Evolutionary conservation across 1,284 basidiomycete genomes (phyloP).

Genomic region (Marasmius sp.): DNA sequence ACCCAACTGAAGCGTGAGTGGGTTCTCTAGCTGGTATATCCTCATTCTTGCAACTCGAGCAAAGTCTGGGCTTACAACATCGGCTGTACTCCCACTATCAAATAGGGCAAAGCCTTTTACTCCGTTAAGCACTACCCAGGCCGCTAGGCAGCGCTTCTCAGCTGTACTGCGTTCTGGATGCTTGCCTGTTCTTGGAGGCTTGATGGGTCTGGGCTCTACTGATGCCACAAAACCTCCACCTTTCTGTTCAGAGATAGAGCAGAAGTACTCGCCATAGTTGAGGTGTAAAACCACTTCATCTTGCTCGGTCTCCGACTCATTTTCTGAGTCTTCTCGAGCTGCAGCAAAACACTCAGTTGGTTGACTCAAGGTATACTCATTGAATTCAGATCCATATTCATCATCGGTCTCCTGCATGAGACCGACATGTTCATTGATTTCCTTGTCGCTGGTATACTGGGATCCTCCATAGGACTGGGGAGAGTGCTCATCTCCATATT

Average conservation of each 20-base stretch:
- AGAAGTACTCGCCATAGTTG: not conserved
- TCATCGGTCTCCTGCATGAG: not conserved
- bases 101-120: not conserved
- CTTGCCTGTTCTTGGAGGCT: not conserved
- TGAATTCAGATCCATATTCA: not conserved
- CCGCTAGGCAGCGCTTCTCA: not conserved
- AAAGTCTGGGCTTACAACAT: not conserved
- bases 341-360: not conserved
- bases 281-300: not conserved
- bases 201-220: not conserved
- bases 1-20: constrained; percentile 21
- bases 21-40: constrained; percentile 18
- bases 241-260: not conserved
- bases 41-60: not conserved
- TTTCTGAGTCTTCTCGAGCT: not conserved
- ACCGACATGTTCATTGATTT: not conserved
- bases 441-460: not conserved
- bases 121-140: not conserved
- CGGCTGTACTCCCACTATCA: not conserved
- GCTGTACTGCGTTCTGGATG: not conserved
- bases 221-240: not conserved
- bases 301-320: not conserved
- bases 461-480: not conserved
- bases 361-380: not conserved
- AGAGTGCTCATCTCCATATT: not conserved